Evolutionary conservation across 116 monocot species (phyloP).

Genomic region (Phalaenopsis hybrid): DNA sequence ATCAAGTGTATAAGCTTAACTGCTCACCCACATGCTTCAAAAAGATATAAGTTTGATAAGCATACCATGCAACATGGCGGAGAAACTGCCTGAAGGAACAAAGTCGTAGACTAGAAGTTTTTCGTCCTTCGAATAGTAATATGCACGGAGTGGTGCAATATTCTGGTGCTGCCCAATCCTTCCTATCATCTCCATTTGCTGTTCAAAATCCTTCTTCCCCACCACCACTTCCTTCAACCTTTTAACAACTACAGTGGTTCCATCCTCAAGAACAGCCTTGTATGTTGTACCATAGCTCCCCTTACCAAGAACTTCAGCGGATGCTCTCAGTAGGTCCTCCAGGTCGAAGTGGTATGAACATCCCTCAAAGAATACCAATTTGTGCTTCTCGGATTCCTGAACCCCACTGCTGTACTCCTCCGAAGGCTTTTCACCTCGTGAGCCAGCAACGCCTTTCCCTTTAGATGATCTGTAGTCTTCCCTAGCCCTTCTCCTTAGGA

Average conservation of each 20-base stretch:
- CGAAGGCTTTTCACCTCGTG: conserved; percentile 19
- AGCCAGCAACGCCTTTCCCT: conserved; percentile 6
- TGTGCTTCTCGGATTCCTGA: conserved; percentile 42
- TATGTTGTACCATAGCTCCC: conserved; percentile 74
- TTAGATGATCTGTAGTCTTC: conserved; percentile 11
- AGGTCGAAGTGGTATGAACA: conserved; percentile 63
- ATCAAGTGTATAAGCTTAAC: not conserved
- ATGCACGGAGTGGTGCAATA: conserved; percentile 55
- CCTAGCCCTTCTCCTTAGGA: conserved; percentile 22
- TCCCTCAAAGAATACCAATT: conserved; percentile 65
- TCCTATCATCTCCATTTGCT: conserved; percentile 65
- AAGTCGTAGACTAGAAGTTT: conserved; percentile 74
- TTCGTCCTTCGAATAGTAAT: conserved; percentile 86
- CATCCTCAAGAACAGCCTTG: conserved; percentile 71
- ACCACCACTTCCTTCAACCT: conserved; percentile 63
- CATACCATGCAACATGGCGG: conserved; percentile 59
- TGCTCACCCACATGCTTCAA: not conserved
- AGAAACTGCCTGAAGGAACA: conserved; percentile 42
- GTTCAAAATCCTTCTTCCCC: conserved; percentile 76
- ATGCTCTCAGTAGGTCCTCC: conserved; percentile 70
- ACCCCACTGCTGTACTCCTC: conserved; percentile 35
- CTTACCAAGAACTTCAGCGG: conserved; percentile 79
- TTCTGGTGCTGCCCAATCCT: conserved; percentile 40
- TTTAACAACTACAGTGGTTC: conserved; percentile 73
- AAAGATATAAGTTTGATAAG: not conserved